Evolutionary conservation across 2,329 filamentous ascomycete genomes (phyloP).

Genomic region (Hymenoscyphus occultus): DNA sequence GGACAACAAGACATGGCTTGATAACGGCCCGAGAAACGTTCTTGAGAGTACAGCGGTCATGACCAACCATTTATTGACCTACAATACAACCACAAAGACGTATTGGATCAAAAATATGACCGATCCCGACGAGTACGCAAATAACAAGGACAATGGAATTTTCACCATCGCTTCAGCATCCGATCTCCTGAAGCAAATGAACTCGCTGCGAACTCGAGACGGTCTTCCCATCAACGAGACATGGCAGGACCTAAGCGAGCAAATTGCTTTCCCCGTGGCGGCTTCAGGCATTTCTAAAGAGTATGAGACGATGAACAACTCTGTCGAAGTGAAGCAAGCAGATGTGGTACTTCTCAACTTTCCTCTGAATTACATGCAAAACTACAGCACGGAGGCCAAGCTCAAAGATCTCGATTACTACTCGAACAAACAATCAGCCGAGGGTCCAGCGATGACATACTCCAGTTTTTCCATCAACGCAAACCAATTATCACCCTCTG

Average conservation of each 20-base stretch:
- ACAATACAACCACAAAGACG: conserved; percentile 53
- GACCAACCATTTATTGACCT: conserved; percentile 57
- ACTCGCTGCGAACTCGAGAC: conserved; percentile 24
- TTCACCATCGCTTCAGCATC: conserved; percentile 53
- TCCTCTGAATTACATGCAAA: conserved; percentile 55
- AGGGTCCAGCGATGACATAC: conserved; percentile 73
- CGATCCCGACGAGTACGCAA: conserved; percentile 52
- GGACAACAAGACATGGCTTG: conserved; percentile 36
- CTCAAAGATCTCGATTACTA: conserved; percentile 63
- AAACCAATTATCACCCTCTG: conserved; percentile 61
- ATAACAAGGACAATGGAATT: conserved; percentile 56
- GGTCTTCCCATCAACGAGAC: conserved; percentile 48
- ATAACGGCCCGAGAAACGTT: conserved; percentile 55
- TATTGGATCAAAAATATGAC: conserved; percentile 61
- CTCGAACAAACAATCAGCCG: conserved; percentile 62
- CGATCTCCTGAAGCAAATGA: conserved; percentile 48
- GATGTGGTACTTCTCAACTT: conserved; percentile 67
- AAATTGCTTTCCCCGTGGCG: conserved; percentile 54
- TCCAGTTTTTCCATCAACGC: conserved; percentile 66
- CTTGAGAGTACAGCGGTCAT: conserved; percentile 62
- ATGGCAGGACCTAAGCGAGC: conserved; percentile 54
- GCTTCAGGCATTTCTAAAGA: conserved; percentile 60
- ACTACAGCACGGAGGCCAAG: conserved; percentile 48
- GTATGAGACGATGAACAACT: conserved; percentile 64
- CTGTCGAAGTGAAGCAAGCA: conserved; percentile 65